A percentile compares a stretch with the other conserved stretches of the same genome.
Evolutionary conservation across 2,329 filamentous ascomycete species (phyloP).

Genomic region (Cordyceps javanica): DNA sequence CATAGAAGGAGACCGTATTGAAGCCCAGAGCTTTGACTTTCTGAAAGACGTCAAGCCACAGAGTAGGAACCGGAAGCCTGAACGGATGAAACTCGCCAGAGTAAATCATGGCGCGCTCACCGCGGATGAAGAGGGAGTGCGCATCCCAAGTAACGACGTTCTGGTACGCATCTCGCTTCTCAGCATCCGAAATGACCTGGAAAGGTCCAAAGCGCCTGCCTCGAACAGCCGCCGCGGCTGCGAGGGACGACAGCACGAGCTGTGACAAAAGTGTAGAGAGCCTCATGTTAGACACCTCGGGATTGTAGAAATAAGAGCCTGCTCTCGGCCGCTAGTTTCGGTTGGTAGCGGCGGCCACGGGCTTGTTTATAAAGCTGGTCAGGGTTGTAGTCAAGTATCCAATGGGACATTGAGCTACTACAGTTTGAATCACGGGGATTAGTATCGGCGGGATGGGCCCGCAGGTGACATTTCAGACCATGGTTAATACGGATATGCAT

Average conservation of each 20-base stretch:
- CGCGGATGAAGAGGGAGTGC: slow-evolving; percentile 58
- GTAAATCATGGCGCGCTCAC: slow-evolving; percentile 61
- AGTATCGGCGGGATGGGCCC: background rate
- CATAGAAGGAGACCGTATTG: slow-evolving; percentile 66
- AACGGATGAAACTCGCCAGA: slow-evolving; percentile 63
- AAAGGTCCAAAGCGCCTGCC: background rate
- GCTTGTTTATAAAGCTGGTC: background rate
- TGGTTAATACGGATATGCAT: background rate
- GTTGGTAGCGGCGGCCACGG: background rate
- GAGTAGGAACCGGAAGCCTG: slow-evolving; percentile 27
- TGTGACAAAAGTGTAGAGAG: background rate
- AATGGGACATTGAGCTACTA: background rate
- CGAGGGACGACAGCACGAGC: slow-evolving; percentile 1
- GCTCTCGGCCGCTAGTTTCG: background rate
- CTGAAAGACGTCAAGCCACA: slow-evolving; percentile 62
- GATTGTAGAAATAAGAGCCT: background rate
- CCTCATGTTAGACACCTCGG: background rate
- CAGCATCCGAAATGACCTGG: background rate
- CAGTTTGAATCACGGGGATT: slow-evolving; percentile 4
- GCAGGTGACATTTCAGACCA: background rate
- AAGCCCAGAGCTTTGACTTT: slow-evolving; percentile 70
- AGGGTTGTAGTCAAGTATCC: background rate
- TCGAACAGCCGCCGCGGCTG: background rate
- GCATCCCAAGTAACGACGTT: slow-evolving; percentile 57
- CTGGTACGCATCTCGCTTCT: slow-evolving; percentile 6